Evolutionary conservation across 176 grass and related monocot genomes (phyloP), one percentile per base, ranked within the genome.

Genomic region (Oryza longistaminata): DNA sequence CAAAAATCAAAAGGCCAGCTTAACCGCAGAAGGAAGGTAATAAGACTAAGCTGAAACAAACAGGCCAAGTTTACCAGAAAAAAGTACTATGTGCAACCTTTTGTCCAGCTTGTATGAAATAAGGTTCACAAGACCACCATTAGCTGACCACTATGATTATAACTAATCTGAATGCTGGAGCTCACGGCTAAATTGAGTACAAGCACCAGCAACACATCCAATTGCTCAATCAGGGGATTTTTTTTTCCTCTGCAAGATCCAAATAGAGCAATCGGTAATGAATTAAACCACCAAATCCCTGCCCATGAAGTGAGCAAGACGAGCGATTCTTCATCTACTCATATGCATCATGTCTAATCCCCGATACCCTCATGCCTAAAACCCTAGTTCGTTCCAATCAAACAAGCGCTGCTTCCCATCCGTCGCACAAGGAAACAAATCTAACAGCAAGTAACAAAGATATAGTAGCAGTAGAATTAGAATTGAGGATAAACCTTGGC

Each of bases 401-500:
- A 17, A 76, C 34, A 29, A 7, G 3, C 44, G 22, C 34, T 62
- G 52, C 35, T 68, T 39, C 14, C 35, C 33, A 85, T 12, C 66
- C 81, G 52, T 19, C 22, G 17, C 22, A 6, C 27, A 49, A 17
- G 44, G 64, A 27, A 35, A 71, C 31, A 46, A 35, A 40, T 64
- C 6, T 46, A 75, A 85, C 35, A 10, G 61, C 7, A 80, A 45
- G 24, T 16, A 80, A n/a, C 53, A 58, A 49, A n/a, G 35, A 81
- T 44, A 37, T 2, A 37, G 16, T 1, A 46, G 31, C 4, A 58
- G n/a, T 22, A 43, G 43, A 71, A 67, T 27, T 5, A 58, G 43
- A 71, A 68, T n/a, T 5, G 46, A 77, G 74, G 40, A 15, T 42
- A 21, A 61, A 88, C 82, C 83, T 86, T 85, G 27, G 90, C 86